Base-by-base conservation (phyloP, 164 flowering plant genomes). In the Akebia trifoliata region DNA sequence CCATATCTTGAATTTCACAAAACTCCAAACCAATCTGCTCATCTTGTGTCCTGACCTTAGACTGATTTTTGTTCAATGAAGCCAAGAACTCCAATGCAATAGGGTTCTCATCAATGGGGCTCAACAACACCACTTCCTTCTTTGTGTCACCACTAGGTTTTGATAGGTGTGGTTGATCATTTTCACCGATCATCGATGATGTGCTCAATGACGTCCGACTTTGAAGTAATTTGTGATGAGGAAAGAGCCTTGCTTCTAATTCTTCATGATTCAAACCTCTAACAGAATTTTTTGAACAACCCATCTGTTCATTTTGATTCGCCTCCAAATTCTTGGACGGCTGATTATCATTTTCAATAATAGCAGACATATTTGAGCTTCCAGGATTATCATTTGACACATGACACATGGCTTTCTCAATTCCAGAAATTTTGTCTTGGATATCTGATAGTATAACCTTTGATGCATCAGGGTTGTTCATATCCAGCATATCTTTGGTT, bases 401-500 rank as follows among this genome's bases (percentile, higher is more conserved):
- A 77, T 75, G 62, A 34, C 71, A 75, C 78, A 94, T 81, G 2
- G 83, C 93, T 68, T 83, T 94, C 77, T 94, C 97, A 66, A 90
- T 79, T 40, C 97, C 93, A 0, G 82, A 77, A 63, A 94, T 86
- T 77, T 86, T 86, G 6, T 83, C 93, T 62, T 94, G 97, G 55
- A 94, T 94, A 70, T 88, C 95, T 12, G 81, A 69, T 38, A 93
- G 75, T 44, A 86, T 79, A 54, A 74, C 59, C 76, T 94, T 86
- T 0, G 99, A 84, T 0, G 77, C 69, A 72, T 81, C 88, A 0
- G 86, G 82, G 51, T 94, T 86, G 69, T 85, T 90, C 80, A 71
- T 64, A 65, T 90, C 97, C 72, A 90, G 61, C 79, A 90, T 83
- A 60, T 90, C 99, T 67, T 90, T 94, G 0, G 97, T 87, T 73